A percentile compares a stretch with the other conserved stretches of the same genome.
phyloP scores from a whole-genome alignment of 148 eudicot genomes.

The Rhododendron ferrugineum region DNA sequence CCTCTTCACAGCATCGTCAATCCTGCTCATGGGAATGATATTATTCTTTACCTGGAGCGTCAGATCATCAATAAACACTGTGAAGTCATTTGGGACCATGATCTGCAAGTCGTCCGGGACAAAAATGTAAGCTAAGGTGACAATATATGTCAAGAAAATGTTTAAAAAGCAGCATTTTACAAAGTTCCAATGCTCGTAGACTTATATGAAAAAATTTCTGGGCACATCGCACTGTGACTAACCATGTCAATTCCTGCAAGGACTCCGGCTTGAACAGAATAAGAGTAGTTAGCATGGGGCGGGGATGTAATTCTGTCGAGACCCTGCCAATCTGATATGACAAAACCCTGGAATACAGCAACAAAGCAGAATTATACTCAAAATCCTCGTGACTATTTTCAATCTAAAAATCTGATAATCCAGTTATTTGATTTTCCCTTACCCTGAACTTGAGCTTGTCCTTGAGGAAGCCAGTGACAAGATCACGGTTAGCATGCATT shows the following conservation, averaged over 20 bases:
- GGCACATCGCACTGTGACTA: not conserved
- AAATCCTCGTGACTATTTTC: not conserved
- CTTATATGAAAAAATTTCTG: not conserved
- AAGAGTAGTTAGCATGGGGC: slow-evolving; percentile 19
- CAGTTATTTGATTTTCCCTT: not conserved
- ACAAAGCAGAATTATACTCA: not conserved
- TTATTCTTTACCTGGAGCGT: slow-evolving; percentile 16
- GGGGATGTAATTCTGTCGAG: slow-evolving; percentile 24
- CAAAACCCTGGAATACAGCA: slow-evolving; percentile 17
- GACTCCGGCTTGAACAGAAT: slow-evolving; percentile 18
- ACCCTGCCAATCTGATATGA: slow-evolving; percentile 27
- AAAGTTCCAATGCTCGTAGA: not conserved
- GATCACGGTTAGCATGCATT: slow-evolving; percentile 24
- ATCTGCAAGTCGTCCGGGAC: slow-evolving; percentile 4
- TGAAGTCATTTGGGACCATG: slow-evolving; percentile 7
- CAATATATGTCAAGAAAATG: not conserved
- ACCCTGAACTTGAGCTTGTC: slow-evolving; percentile 23
- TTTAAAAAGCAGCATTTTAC: not conserved
- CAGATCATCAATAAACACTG: slow-evolving; percentile 9
- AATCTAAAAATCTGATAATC: not conserved
- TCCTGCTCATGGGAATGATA: slow-evolving; percentile 21
- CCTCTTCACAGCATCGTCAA: slow-evolving; percentile 18
- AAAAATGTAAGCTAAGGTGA: not conserved
- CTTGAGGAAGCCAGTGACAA: slow-evolving; percentile 22
- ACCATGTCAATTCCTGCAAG: slow-evolving; percentile 31